Evolutionary conservation across 352 stramenopile genomes (phyloP), one percentile per base, ranked within the genome.

Genomic region (Globisporangium spiculum): DNA sequence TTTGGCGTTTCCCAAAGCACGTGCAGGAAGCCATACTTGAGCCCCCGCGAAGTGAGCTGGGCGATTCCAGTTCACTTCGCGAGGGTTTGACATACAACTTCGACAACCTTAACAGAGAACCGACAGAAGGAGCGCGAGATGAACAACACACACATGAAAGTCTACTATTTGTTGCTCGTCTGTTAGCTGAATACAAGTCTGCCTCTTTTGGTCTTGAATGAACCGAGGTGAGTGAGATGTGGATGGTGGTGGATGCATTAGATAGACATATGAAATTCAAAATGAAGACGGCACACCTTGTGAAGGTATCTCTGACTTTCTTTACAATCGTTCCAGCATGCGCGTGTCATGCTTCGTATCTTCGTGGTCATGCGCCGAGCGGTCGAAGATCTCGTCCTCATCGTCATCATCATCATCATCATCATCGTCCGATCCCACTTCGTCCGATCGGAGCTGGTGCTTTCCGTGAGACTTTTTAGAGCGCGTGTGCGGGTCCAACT

Each of bases 311-410:
- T 65, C 38, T 18, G 16, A 52, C 55, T 69, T n/a, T 36, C 60
- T 67, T 16, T 64, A 92, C 75, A 92, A 74, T 22, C 81, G 83
- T 60, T 92, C 84, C 32, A 91, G 68, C 56, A 76, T 81, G 27
- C 69, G 67, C 4, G 78, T 75, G 66, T 92, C 83, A 59, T 89
- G 79, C 66, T 88, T 87, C 38, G 69, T 69, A 20, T 68, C 55
- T 24, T 76, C 63, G 32, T 86, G 73, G 26, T 83, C 74, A 3
- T 74, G 66, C 0, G 72, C 67, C 48, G 81, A 75, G 16, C 74
- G 73, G 36, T 90, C 81, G 66, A 93, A 93, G 53, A 91, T 86
- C 66, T 90, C 85, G 62, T 91, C 83, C 41, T 91, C 84, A n/a
- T 88, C 79, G 30, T 83, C 84, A 16, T 61, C 55, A 9, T 60